Conservation (phyloP, 306 rosid species). For the Pterocarpus macrocarpus region DNA sequence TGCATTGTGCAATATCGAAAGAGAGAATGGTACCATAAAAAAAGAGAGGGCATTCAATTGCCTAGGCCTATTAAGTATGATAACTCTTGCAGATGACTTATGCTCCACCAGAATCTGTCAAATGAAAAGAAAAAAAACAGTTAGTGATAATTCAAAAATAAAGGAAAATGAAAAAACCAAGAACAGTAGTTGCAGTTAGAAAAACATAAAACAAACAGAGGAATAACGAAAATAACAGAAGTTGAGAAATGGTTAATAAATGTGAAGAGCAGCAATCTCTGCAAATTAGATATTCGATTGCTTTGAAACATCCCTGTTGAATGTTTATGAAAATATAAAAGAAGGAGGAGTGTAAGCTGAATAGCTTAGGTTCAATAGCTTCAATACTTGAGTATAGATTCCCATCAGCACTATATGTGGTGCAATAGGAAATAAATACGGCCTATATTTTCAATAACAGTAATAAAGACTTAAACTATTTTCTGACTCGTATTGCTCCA, state of each 20-base stretch:
- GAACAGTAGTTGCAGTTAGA: background rate
- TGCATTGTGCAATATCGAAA: background rate
- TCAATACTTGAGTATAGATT: no score
- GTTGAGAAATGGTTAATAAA: constrained; percentile 1
- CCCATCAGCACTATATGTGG: no score
- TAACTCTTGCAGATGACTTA: constrained; percentile 55
- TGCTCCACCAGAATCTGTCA: constrained; percentile 73
- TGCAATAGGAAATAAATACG: no score
- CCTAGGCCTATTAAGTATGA: constrained; percentile 78
- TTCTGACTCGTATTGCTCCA: no score
- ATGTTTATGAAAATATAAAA: no score
- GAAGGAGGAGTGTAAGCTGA: no score
- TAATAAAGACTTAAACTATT: no score
- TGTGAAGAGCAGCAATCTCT: background rate
- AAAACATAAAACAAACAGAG: background rate
- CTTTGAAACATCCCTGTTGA: background rate
- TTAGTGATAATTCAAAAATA: background rate
- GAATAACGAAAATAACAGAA: background rate
- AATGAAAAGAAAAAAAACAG: background rate
- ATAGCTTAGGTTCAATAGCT: no score
- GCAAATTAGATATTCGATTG: background rate
- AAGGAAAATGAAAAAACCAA: background rate
- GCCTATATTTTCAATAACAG: no score
- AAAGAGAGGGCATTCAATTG: constrained; percentile 81
- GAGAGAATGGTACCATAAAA: constrained; percentile 64